A percentile compares a stretch with the other conserved stretches of the same genome.
Evolutionary conservation across 2,329 filamentous ascomycete genomes (phyloP).

Genomic region (Pseudocercospora eumusae): DNA sequence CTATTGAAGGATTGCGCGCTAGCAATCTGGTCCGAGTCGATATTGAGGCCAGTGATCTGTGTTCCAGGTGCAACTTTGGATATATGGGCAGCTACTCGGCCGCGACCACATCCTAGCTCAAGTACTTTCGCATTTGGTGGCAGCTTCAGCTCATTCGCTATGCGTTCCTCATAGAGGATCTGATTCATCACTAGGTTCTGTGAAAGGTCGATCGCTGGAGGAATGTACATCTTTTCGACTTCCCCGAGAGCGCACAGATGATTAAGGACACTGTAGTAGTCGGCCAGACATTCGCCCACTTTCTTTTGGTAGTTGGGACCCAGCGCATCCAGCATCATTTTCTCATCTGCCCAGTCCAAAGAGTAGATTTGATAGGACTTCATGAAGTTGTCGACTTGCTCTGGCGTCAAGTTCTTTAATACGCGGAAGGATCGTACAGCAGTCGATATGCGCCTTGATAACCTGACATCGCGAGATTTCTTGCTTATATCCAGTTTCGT

Average conservation of each 20-base stretch:
- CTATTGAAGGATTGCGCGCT: conserved; percentile 33
- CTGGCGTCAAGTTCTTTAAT: conserved; percentile 30
- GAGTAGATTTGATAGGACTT: conserved; percentile 37
- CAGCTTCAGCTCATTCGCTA: conserved; percentile 33
- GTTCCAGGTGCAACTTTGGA: conserved; percentile 30
- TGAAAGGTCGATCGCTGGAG: conserved; percentile 32
- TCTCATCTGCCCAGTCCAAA: conserved; percentile 36
- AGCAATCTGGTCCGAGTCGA: conserved; percentile 35
- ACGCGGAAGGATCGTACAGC: conserved; percentile 33
- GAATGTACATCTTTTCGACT: conserved; percentile 38
- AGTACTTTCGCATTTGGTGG: conserved; percentile 33
- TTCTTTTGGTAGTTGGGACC: conserved; percentile 33
- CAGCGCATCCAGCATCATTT: conserved; percentile 32
- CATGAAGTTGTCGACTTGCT: conserved; percentile 37
- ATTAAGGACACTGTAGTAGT: conserved; percentile 37
- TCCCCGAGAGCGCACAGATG: conserved; percentile 37
- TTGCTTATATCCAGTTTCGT: conserved; percentile 20
- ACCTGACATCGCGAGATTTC: conserved; percentile 21
- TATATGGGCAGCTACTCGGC: conserved; percentile 36
- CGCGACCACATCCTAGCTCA: conserved; percentile 37
- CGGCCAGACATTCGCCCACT: conserved; percentile 34
- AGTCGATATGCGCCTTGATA: conserved; percentile 29
- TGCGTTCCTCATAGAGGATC: conserved; percentile 34
- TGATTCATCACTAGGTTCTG: conserved; percentile 31
- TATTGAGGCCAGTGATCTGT: conserved; percentile 35